Evolutionary conservation across 768 basidiomycete genomes (phyloP).

Genomic region (Tylopilus rubrobrunneus): DNA sequence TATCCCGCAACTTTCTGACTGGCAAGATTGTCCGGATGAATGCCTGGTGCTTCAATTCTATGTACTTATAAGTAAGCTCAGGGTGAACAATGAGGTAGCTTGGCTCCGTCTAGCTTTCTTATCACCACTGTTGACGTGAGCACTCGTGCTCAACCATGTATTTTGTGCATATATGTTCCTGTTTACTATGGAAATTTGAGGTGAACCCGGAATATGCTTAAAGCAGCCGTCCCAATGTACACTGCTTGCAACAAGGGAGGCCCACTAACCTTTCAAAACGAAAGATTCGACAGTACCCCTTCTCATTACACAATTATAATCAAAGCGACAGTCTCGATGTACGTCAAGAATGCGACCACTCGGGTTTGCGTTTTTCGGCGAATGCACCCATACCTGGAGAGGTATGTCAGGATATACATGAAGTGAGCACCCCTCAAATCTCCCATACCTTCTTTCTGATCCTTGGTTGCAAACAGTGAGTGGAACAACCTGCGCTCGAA

Average conservation of each 20-base stretch:
- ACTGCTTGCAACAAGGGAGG: neutral
- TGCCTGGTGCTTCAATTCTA: too few relatives aligned
- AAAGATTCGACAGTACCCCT: neutral
- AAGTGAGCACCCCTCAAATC: neutral
- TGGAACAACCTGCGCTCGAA: constrained; percentile 92
- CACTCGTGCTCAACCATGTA: neutral
- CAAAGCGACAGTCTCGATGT: neutral
- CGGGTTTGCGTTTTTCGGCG: constrained; percentile 85
- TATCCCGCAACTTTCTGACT: constrained; percentile 32
- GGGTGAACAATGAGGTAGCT: too few relatives aligned
- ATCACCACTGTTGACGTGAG: too few relatives aligned
- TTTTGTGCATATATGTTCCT: neutral
- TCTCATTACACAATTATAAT: neutral
- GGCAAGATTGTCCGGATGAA: neutral
- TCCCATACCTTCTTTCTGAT: constrained; percentile 87
- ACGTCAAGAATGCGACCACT: constrained; percentile 58
- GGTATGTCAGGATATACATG: neutral
- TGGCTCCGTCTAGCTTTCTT: too few relatives aligned
- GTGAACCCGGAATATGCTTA: too few relatives aligned
- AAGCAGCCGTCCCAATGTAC: neutral
- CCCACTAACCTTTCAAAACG: too few relatives aligned
- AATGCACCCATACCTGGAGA: constrained; percentile 88
- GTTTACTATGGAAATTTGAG: neutral
- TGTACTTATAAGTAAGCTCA: too few relatives aligned
- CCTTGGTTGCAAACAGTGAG: constrained; percentile 84